Evolutionary conservation across 805 yeast species (phyloP).

Genomic region (Sporopachydermia lactativora): DNA sequence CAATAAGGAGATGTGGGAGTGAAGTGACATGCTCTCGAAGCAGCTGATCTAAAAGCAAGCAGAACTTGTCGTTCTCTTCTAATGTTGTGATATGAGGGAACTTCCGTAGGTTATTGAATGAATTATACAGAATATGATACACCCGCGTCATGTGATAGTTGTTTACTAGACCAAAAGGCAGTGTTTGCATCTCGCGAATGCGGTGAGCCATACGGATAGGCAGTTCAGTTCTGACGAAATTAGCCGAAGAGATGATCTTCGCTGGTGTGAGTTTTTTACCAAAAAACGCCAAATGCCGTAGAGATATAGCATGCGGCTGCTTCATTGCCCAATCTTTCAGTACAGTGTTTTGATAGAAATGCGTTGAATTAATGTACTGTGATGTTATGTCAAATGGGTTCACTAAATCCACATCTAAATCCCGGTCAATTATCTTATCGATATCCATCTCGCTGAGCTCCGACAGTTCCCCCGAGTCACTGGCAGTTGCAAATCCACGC

Average conservation of each 20-base stretch:
- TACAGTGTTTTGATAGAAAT: slow-evolving; percentile 73
- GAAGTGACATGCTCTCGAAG: slow-evolving; percentile 66
- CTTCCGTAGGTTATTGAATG: slow-evolving; percentile 74
- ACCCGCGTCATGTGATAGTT: slow-evolving; percentile 80
- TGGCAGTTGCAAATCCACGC: too few relatives aligned
- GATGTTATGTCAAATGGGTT: slow-evolving; percentile 14
- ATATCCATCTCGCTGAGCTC: not conserved
- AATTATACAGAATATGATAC: slow-evolving; percentile 78
- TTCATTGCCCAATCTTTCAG: slow-evolving; percentile 47
- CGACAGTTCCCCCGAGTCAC: too few relatives aligned
- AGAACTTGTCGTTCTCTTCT: slow-evolving; percentile 64
- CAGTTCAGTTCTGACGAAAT: slow-evolving; percentile 74
- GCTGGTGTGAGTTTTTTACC: slow-evolving; percentile 67
- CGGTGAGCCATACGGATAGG: slow-evolving; percentile 76
- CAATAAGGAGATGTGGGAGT: slow-evolving; percentile 84
- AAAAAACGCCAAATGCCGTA: slow-evolving; percentile 82
- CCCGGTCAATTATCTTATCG: not conserved
- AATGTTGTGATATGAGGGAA: slow-evolving; percentile 52
- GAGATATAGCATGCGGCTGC: slow-evolving; percentile 77
- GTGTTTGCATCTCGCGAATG: slow-evolving; percentile 59
- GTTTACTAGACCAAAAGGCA: slow-evolving; percentile 75
- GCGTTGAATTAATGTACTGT: slow-evolving; percentile 45
- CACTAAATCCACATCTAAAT: not conserved
- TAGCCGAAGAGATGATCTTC: slow-evolving; percentile 71
- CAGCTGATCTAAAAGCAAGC: slow-evolving; percentile 45